These are phyloP conservation scores for Thelonectria blattea DNA, from an alignment of 2,329 filamentous ascomycete genomes.

Conservation along the genomic window DNA sequence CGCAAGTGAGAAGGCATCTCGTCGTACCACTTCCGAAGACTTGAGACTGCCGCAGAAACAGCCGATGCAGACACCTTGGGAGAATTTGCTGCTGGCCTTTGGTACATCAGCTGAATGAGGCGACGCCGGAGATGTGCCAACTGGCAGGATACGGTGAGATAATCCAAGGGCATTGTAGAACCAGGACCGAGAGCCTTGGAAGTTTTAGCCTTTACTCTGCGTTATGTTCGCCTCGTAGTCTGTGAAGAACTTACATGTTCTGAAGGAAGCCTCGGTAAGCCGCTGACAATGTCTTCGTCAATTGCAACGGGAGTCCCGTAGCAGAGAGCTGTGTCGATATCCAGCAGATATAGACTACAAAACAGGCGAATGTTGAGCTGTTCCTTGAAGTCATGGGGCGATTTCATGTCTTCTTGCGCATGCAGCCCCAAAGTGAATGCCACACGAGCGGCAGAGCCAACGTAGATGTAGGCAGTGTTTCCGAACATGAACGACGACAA, in stretches of 20 bases:
- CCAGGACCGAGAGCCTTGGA: slow-evolving; percentile 11
- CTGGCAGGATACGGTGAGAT: slow-evolving; percentile 9
- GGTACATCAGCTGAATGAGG: slow-evolving; percentile 10
- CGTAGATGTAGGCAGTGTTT: slow-evolving; percentile 19
- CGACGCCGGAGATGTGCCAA: background rate
- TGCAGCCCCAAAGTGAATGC: slow-evolving; percentile 17
- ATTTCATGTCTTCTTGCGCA: slow-evolving; percentile 2
- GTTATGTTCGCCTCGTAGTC: rapidly evolving
- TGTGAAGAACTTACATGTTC: slow-evolving; percentile 6
- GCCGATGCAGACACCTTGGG: slow-evolving; percentile 1
- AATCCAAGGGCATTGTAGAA: slow-evolving; percentile 12
- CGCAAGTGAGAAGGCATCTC: slow-evolving; percentile 11
- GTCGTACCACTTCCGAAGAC: slow-evolving; percentile 2
- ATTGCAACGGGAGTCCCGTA: slow-evolving; percentile 16
- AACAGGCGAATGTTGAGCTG: slow-evolving; percentile 16
- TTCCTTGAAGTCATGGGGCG: slow-evolving; percentile 13
- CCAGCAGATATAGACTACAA: slow-evolving; percentile 12
- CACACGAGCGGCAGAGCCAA: slow-evolving; percentile 15
- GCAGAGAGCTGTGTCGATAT: slow-evolving; percentile 13
- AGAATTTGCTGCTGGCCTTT: background rate
- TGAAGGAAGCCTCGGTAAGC: slow-evolving; percentile 1
- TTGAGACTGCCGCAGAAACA: slow-evolving; percentile 1
- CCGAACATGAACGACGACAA: slow-evolving; percentile 20
- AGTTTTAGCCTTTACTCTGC: background rate
- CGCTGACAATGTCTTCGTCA: background rate